Percentiles rank a stretch among this genome's conserved stretches.
Conservation (phyloP, 805 yeast species). For the Schwanniomyces sp. region DNA sequence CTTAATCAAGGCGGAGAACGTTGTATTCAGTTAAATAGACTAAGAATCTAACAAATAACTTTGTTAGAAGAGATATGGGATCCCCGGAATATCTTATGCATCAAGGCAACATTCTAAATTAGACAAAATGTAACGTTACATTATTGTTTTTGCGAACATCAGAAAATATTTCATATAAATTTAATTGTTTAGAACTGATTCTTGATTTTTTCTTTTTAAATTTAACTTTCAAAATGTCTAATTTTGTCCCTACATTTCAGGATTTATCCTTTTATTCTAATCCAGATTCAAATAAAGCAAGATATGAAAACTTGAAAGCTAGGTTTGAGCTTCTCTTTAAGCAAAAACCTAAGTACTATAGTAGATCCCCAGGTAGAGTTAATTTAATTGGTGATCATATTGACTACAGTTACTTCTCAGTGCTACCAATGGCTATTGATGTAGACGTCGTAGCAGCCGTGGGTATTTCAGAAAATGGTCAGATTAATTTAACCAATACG, state of each 20-base stretch:
- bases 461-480: slow-evolving; percentile 21
- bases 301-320: slow-evolving; percentile 25
- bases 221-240: slow-evolving; percentile 6
- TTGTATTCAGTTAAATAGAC: too few relatives aligned
- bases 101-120: neutral
- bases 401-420: slow-evolving; percentile 66
- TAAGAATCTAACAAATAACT: too few relatives aligned
- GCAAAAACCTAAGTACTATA: slow-evolving; percentile 43
- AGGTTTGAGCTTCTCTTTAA: slow-evolving; percentile 22
- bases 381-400: slow-evolving; percentile 75
- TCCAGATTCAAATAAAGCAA: slow-evolving; percentile 18
- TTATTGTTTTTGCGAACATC: neutral
- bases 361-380: slow-evolving; percentile 76
- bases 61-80: too few relatives aligned
- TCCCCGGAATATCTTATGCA: neutral
- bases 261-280: slow-evolving; percentile 36
- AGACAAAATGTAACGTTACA: slow-evolving; percentile 14
- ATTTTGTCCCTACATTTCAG: slow-evolving; percentile 31
- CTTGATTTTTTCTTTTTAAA: neutral
- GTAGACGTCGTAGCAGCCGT: slow-evolving; percentile 61
- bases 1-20: too few relatives aligned
- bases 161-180: neutral
- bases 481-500: slow-evolving; percentile 30
- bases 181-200: neutral
- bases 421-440: slow-evolving; percentile 72